Percentiles rank a stretch among this genome's conserved stretches.
Conservation (phyloP, 2,329 filamentous ascomycete species). For the Cladosporium austrohemisphaericum region DNA sequence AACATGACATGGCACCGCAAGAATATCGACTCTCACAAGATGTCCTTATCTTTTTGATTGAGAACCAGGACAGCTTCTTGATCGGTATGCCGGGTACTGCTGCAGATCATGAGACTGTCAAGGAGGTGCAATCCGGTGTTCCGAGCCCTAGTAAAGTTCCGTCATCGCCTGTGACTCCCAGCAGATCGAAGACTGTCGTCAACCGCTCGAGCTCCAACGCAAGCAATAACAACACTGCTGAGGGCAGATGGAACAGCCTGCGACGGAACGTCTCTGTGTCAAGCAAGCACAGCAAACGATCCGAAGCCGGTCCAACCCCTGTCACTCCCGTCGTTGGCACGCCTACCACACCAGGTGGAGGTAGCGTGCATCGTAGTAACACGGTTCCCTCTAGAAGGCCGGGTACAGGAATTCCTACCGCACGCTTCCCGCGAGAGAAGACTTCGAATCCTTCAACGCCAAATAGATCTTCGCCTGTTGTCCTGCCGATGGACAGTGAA, state of each 20-base stretch:
- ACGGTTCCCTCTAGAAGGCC: slow-evolving; percentile 82
- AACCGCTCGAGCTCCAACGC: slow-evolving; percentile 79
- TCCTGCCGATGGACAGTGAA: slow-evolving; percentile 20
- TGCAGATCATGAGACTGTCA: slow-evolving; percentile 76
- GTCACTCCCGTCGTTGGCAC: slow-evolving; percentile 49
- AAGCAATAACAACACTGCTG: slow-evolving; percentile 81
- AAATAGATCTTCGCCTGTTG: slow-evolving; percentile 23
- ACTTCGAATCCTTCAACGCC: slow-evolving; percentile 53
- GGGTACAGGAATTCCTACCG: slow-evolving; percentile 61
- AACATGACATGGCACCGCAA: slow-evolving; percentile 89
- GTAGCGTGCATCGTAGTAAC: slow-evolving; percentile 73
- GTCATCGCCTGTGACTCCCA: slow-evolving; percentile 41
- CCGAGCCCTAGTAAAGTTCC: slow-evolving; percentile 44
- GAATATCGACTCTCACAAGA: slow-evolving; percentile 96
- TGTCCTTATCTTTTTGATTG: slow-evolving; percentile 94
- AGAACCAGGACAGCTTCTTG: slow-evolving; percentile 96
- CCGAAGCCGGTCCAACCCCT: slow-evolving; percentile 67
- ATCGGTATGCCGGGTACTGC: slow-evolving; percentile 98
- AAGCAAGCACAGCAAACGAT: slow-evolving; percentile 77
- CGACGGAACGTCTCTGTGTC: slow-evolving; percentile 89
- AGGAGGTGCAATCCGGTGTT: slow-evolving; percentile 66
- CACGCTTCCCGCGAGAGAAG: slow-evolving; percentile 58
- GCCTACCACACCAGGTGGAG: slow-evolving; percentile 28
- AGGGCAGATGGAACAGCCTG: slow-evolving; percentile 76
- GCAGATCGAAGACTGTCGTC: slow-evolving; percentile 52